Evolutionary conservation across 768 basidiomycete species (phyloP), one percentile per base, ranked within the genome.

Genomic region (Rossbeevera mucosa): DNA sequence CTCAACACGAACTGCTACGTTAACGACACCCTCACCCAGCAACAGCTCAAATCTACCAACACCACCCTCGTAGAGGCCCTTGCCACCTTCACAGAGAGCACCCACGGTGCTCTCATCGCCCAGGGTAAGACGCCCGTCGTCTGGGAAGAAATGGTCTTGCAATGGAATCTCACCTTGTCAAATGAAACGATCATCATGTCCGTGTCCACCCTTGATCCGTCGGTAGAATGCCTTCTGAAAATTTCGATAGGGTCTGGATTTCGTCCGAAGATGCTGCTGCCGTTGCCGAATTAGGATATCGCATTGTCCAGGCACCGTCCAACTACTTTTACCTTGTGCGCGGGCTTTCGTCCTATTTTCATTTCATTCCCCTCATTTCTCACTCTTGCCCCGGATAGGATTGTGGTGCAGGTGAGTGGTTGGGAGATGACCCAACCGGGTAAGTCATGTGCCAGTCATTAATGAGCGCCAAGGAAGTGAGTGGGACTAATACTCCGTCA

Each of bases 121-220:
- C 60, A 76, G 1, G 84, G 83, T 0, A 93, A 92, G 70, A 86
- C 79, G 0, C 84, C 89, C 1, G 82, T 91, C 28, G 88, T 93
- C 6, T 92, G 89, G 86, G 84, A 93, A 72, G 82, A 83, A 54
- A 78, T 81, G 77, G 69, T 74, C 9, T 50, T 73, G n/a, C 26
- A 60, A 18, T 69, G 66, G 57, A 71, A 75, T 45, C 57, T 80
- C 9, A 69, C 65, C 0, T 66, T 80, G 1, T 60, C 59, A 20
- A 73, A 74, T 29, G 73, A 77, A 36, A 74, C 75, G 8, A 57
- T 78, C 48, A 60, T 78, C 46, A 68, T 78, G 73, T 75, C 28
- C 7, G 58, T 8, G 1, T 48, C 24, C 18, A 2, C 13, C 5
- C 14, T 13, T 16, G 21, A 30, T 44, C 38, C 24, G 4, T 3